phyloP scores from a whole-genome alignment of 805 yeast species.

The Suhomyces vadensis region DNA sequence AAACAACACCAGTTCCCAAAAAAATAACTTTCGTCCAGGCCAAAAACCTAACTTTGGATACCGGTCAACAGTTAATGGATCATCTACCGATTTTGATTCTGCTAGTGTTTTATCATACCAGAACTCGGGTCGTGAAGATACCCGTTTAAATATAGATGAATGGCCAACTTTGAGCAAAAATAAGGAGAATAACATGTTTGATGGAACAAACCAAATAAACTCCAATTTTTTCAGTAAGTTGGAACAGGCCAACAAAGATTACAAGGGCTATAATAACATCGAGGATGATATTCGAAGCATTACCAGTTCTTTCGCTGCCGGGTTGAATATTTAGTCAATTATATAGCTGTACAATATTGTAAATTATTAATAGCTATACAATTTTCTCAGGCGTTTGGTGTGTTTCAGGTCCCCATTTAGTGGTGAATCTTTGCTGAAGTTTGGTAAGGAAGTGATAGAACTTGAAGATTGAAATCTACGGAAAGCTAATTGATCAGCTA shows the following conservation, averaged over 20 bases:
- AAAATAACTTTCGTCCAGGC: not conserved
- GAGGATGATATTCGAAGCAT: slow-evolving; percentile 40
- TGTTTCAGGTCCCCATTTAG: too few species aligned
- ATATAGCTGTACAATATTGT: too few species aligned
- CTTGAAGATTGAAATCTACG: too few species aligned
- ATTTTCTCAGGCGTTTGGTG: too few species aligned
- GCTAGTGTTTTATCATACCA: slow-evolving; percentile 28
- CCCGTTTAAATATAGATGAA: slow-evolving; percentile 7
- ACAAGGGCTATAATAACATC: slow-evolving; percentile 9
- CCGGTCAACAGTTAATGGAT: slow-evolving; percentile 12
- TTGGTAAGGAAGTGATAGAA: too few species aligned
- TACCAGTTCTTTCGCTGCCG: slow-evolving; percentile 41
- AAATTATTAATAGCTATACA: too few species aligned
- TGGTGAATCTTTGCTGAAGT: too few species aligned
- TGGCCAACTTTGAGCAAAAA: slow-evolving; percentile 32
- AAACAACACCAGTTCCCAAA: slow-evolving; percentile 5
- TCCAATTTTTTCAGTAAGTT: slow-evolving; percentile 38
- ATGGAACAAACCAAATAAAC: slow-evolving; percentile 15
- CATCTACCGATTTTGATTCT: slow-evolving; percentile 26
- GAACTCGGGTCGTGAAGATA: not conserved
- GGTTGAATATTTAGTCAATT: slow-evolving; percentile 26
- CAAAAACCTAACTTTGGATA: slow-evolving; percentile 11
- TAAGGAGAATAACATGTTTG: slow-evolving; percentile 12
- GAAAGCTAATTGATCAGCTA: too few species aligned
- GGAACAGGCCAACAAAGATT: slow-evolving; percentile 19